Conservation (phyloP, 1,284 basidiomycete genomes). For the Moesziomyces antarcticus region DNA sequence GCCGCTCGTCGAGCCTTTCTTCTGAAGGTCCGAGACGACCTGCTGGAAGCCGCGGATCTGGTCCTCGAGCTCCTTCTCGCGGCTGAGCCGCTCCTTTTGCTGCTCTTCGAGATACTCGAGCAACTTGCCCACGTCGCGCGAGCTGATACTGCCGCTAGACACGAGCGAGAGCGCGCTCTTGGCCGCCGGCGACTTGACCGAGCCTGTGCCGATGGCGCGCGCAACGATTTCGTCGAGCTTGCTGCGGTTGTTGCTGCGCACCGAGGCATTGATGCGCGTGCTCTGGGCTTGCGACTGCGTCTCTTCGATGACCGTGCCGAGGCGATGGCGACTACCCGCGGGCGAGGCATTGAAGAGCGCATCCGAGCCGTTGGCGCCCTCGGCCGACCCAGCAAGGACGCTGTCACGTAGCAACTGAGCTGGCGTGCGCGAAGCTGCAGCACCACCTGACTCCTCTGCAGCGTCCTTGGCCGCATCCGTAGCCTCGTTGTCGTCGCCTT, state of each 20-base stretch:
- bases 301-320: conserved; percentile 57
- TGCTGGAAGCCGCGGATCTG: conserved; percentile 53
- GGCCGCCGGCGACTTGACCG: conserved; percentile 17
- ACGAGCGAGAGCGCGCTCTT: conserved; percentile 34
- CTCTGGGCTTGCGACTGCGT: conserved; percentile 55
- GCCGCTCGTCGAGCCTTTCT: conserved; percentile 34
- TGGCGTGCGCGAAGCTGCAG: conserved; percentile 20
- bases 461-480: not conserved
- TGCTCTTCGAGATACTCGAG: conserved; percentile 55
- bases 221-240: conserved; percentile 26
- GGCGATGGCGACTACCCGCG: conserved; percentile 14
- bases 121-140: conserved; percentile 49
- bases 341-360: conserved; percentile 25
- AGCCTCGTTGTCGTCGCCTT: conserved; percentile 8
- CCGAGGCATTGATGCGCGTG: conserved; percentile 32
- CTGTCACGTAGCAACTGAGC: conserved; percentile 48
- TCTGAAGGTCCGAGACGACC: conserved; percentile 43
- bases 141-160: conserved; percentile 49
- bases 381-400: conserved; percentile 16
- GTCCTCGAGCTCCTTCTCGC: conserved; percentile 50
- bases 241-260: conserved; percentile 34
- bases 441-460: not conserved
- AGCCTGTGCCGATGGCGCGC: conserved; percentile 12
- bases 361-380: conserved; percentile 7
- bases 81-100: conserved; percentile 29